Evolutionary conservation across 2,329 filamentous ascomycete genomes (phyloP).

Genomic region (Sarocladium kiliense): DNA sequence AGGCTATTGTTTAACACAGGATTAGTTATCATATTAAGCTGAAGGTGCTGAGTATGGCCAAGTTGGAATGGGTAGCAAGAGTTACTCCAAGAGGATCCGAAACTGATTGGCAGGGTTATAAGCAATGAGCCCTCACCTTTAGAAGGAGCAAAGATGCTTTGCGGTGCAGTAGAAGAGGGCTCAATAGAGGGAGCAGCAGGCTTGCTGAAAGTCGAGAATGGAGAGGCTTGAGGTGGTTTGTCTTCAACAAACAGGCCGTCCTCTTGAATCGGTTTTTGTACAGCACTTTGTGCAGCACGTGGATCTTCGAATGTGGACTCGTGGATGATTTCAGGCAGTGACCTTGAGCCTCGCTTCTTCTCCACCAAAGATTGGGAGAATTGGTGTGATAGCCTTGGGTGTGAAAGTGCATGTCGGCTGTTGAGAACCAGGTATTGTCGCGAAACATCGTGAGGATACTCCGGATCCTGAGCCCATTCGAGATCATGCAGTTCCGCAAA

Average conservation of each 20-base stretch:
- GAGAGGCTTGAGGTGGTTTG: neutral
- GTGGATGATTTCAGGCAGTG: conserved; percentile 52
- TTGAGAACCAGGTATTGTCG: conserved; percentile 39
- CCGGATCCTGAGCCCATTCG: conserved; percentile 37
- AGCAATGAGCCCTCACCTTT: conserved; percentile 1
- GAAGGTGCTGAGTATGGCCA: too few relatives aligned
- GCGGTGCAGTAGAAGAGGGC: neutral
- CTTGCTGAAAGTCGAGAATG: neutral
- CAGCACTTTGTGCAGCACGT: conserved; percentile 6
- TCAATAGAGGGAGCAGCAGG: neutral
- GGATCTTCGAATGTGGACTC: conserved; percentile 44
- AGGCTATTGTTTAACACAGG: neutral
- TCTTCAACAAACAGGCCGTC: neutral
- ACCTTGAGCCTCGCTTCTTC: conserved; percentile 47
- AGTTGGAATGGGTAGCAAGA: too few relatives aligned
- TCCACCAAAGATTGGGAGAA: conserved; percentile 55
- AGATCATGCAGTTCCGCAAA: conserved; percentile 58
- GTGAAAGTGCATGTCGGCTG: conserved; percentile 37
- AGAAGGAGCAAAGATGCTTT: neutral
- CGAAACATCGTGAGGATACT: conserved; percentile 28
- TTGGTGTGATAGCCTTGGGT: conserved; percentile 47
- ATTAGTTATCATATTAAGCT: neutral
- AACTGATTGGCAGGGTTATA: neutral
- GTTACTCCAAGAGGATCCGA: neutral
- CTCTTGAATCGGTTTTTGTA: neutral